Conservation (phyloP, 129 eudicot species). For the Artemisia annua region DNA sequence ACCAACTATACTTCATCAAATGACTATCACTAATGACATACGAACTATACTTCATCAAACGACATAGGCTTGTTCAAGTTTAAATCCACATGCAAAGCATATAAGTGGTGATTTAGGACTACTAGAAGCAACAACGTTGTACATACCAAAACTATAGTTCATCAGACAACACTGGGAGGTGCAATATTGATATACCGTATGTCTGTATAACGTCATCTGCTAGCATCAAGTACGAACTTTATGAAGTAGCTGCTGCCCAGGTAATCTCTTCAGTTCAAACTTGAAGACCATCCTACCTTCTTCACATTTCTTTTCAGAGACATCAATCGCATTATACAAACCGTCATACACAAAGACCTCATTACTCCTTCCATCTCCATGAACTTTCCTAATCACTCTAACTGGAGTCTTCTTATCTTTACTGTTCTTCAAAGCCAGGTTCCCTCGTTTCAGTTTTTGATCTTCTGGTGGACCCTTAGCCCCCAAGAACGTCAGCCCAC, state of each 20-base stretch:
- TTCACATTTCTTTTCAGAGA: constrained; percentile 8
- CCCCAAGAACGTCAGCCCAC: constrained; percentile 35
- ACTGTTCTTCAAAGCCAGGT: constrained; percentile 49
- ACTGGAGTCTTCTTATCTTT: constrained; percentile 25
- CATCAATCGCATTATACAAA: constrained; percentile 17
- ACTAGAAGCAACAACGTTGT: too few relatives aligned
- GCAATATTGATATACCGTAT: too few relatives aligned
- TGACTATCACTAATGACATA: too few relatives aligned
- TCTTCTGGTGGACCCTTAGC: constrained; percentile 21
- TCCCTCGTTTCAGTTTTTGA: constrained; percentile 40
- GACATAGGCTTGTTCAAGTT: too few relatives aligned
- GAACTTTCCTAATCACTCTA: constrained; percentile 35
- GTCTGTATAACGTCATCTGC: neutral
- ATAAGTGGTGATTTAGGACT: too few relatives aligned
- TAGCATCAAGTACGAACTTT: neutral
- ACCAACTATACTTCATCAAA: too few relatives aligned
- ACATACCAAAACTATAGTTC: too few relatives aligned
- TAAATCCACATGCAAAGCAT: too few relatives aligned
- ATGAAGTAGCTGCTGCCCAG: constrained; percentile 36
- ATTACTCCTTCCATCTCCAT: neutral
- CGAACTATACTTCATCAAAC: too few relatives aligned
- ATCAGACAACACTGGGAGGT: too few relatives aligned
- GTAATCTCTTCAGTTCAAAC: constrained; percentile 39
- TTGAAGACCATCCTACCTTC: constrained; percentile 42
- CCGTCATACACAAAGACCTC: constrained; percentile 32